Base-by-base conservation (phyloP, 1,139 yeast genomes). In the Magnusiomyces suaveolens region DNA sequence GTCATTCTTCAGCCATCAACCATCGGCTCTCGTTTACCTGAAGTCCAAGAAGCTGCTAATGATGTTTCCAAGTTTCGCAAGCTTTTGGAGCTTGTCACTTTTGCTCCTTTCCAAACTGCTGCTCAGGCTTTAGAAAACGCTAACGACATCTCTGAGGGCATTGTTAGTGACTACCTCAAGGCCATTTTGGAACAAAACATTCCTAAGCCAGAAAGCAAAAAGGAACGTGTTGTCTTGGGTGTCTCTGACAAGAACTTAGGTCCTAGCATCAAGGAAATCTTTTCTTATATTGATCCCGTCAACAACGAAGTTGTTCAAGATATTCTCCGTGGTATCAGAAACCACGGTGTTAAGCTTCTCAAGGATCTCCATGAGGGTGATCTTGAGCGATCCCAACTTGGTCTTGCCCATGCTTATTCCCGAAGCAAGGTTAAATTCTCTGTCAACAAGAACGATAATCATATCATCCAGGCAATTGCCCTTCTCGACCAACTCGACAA, bases 121-220 rank as follows among this genome's bases (percentile, higher is more conserved):
- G 97, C 98, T 57, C 97, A 92, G 73, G 98, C 98, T 59, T 80
- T 92, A 67, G 97, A 92, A 73, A 94, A 92, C 69, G 97, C 97
- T 65, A 92, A 94, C 69, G 98, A 92, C 69, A 86, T 92, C 65
- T 87, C 96, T 60, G 99, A 92, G 75, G 98, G 98, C 67, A 80
- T 90, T 65, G 96, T 90, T 56, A 86, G 90, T 59, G 97, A 92
- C 64, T 87, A 87, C 73, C 80, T 92, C 74, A 88, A 87, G 73
- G 83, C 95, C 48, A 80, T 92, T 57, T 75, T 92, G 65, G 97
- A 90, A 73, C 77, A 88, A 69, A 90, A 90, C 76, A 75, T 92
- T 65, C 97, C 97, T 70, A 89, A 89, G 76, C 82, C 83, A 50
- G 79, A 88, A 41, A 76, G 82, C 63, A 84, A 85, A 75, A 65